These are phyloP conservation scores for Schizosaccharomyces pombe DNA, from an alignment of 805 yeast genomes.

Conservation along the genomic window ASM294v3 CU329670.1:1548501-1549000, in stretches of 20 bases:
- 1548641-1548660: constrained; percentile 95
- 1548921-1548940: constrained; percentile 44
- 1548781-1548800: constrained; percentile 18
- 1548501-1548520: constrained; percentile 8
- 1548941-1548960: constrained; percentile 38
- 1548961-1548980: constrained; percentile 33
- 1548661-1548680: constrained; percentile 76
- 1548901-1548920: constrained; percentile 50
- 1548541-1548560: constrained; percentile 55
- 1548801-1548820: constrained; percentile 64
- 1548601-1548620: constrained; percentile 46
- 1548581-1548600: constrained; percentile 32
- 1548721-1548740: constrained; percentile 27
- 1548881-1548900: constrained; percentile 26
- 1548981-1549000: constrained; percentile 33
- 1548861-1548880: constrained; percentile 63
- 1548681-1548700: constrained; percentile 44
- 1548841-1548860: constrained; percentile 61
- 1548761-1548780: constrained; percentile 8
- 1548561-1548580: constrained; percentile 29
- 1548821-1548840: constrained; percentile 70
- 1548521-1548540: constrained; percentile 45
- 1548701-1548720: constrained; percentile 21
- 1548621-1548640: constrained; percentile 50
- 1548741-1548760: constrained; percentile 54